Evolutionary conservation across 1,284 basidiomycete species (phyloP), one percentile per base, ranked within the genome.

Genomic region (Athelia psychrophila): DNA sequence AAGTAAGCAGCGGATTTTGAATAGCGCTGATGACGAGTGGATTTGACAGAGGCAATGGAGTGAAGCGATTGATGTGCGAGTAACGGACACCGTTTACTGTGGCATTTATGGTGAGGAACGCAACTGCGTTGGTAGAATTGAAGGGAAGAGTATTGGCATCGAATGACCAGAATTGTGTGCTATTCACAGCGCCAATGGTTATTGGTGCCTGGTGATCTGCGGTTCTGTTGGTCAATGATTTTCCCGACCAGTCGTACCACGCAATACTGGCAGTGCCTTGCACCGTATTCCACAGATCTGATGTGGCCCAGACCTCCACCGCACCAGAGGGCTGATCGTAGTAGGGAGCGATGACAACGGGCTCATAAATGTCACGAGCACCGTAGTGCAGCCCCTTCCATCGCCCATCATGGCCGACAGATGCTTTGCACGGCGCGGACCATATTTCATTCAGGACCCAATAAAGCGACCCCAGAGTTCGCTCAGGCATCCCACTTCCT

Each of bases 381-480:
- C 60, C 65, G 55, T 78, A 77, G 46, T 74, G 65, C 45, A 75
- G 62, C n/a, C 72, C 68, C 61, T 78, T 78, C 76, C 76, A 78
- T 20, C 74, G 56, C 2, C 75, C 75, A 3, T 67, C 71, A 54
- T 73, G 73, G 57, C 77, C 76, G 51, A 78, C 64, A 23, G 67
- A 62, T 8, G 72, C 67, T 75, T 75, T 77, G 54, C 64, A 71
- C 19, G 66, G 67, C 30, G 70, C 75, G 55, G 76, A 71, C 76
- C 76, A 78, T 49, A 78, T 73, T 56, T 77, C 75, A 58, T 78
- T 78, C 49, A 78, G 63, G 62, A 76, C 75, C 75, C 75, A 77
- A 13, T 75, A 71, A 40, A 75, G 63, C 48, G 69, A 60, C 13
- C 76, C 76, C 48, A 76, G 67, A 54, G 76, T 78, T 55, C 73